These are phyloP conservation scores for Striga asiatica DNA, from an alignment of 257 asterid genomes.

Conservation along the genomic window DNA sequence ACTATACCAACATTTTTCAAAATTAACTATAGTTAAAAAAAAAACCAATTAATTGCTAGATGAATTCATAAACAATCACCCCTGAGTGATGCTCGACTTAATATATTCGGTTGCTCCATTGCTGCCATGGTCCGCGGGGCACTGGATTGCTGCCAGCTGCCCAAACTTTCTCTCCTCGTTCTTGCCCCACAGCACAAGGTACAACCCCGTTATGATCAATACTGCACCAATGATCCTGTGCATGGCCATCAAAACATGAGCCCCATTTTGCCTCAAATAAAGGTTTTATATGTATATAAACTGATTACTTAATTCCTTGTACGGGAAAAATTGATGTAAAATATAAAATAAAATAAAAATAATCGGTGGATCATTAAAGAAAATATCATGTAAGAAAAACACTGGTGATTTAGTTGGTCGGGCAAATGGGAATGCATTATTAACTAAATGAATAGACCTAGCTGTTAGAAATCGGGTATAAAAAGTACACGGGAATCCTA, in stretches of 20 bases:
- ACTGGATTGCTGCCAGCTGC: slow-evolving; percentile 34
- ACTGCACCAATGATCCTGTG: slow-evolving; percentile 85
- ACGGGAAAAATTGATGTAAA: neutral
- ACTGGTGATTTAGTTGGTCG: slow-evolving; percentile 6
- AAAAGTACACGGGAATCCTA: no score
- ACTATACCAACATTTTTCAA: no score
- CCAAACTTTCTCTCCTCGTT: slow-evolving; percentile 59
- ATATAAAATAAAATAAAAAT: no score
- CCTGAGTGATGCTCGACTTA: slow-evolving; percentile 72
- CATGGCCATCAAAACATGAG: slow-evolving; percentile 4
- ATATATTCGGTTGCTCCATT: slow-evolving; percentile 30
- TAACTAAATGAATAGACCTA: slow-evolving; percentile 14
- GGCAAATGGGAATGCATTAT: slow-evolving; percentile 19
- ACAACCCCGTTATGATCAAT: slow-evolving; percentile 69
- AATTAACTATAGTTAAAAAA: no score
- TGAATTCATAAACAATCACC: no score
- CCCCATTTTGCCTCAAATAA: neutral
- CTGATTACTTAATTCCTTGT: neutral
- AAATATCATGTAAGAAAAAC: no score
- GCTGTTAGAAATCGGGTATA: no score
- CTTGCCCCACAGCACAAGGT: slow-evolving; percentile 88
- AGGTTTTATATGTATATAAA: neutral
- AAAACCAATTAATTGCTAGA: no score
- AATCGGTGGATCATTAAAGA: no score
- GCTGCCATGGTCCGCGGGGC: slow-evolving; percentile 42